Percentiles rank a stretch among this genome's conserved stretches.
Evolutionary conservation across 2,329 filamentous ascomycete genomes (phyloP).

Genomic region (Aspergillus pseudotamarii): DNA sequence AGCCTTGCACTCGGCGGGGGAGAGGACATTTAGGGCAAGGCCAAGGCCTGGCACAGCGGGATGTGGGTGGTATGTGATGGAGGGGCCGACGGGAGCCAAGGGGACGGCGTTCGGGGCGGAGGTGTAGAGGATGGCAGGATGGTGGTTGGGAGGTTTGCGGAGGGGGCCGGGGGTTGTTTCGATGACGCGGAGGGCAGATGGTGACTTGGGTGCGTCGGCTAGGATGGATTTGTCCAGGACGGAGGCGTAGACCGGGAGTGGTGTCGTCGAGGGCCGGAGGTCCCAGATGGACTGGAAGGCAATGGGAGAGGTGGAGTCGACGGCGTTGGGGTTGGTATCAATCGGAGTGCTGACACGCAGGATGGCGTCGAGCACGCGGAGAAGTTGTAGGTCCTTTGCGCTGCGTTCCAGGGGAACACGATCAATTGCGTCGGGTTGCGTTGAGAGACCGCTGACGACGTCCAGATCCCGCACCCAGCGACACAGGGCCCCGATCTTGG

Average conservation of each 20-base stretch:
- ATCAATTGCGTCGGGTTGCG: slow-evolving; percentile 51
- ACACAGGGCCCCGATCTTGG: slow-evolving; percentile 69
- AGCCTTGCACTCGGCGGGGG: slow-evolving; percentile 62
- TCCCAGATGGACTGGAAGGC: slow-evolving; percentile 65
- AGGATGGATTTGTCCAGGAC: slow-evolving; percentile 63
- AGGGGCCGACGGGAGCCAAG: slow-evolving; percentile 49
- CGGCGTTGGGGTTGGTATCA: slow-evolving; percentile 45
- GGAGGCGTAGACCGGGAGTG: slow-evolving; percentile 56
- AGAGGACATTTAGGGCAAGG: slow-evolving; percentile 63
- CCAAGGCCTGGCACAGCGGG: slow-evolving; percentile 65
- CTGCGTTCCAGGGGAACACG: slow-evolving; percentile 20
- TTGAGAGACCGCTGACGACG: slow-evolving; percentile 67
- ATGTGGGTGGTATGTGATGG: slow-evolving; percentile 61
- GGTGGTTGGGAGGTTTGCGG: slow-evolving; percentile 69
- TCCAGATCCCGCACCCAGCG: slow-evolving; percentile 74
- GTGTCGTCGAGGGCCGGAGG: slow-evolving; percentile 49
- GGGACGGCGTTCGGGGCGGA: slow-evolving; percentile 60
- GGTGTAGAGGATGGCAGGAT: slow-evolving; percentile 67
- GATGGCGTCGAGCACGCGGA: slow-evolving; percentile 66
- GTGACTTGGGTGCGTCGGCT: slow-evolving; percentile 29
- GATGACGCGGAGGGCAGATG: slow-evolving; percentile 56
- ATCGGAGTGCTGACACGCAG: slow-evolving; percentile 65
- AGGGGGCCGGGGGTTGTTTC: slow-evolving; percentile 63
- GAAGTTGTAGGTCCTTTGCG: slow-evolving; percentile 56
- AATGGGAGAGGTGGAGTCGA: slow-evolving; percentile 52